A percentile compares a stretch with the other conserved stretches of the same genome.
Evolutionary conservation across 306 rosid species (phyloP).

Genomic region (Quercus cerris): DNA sequence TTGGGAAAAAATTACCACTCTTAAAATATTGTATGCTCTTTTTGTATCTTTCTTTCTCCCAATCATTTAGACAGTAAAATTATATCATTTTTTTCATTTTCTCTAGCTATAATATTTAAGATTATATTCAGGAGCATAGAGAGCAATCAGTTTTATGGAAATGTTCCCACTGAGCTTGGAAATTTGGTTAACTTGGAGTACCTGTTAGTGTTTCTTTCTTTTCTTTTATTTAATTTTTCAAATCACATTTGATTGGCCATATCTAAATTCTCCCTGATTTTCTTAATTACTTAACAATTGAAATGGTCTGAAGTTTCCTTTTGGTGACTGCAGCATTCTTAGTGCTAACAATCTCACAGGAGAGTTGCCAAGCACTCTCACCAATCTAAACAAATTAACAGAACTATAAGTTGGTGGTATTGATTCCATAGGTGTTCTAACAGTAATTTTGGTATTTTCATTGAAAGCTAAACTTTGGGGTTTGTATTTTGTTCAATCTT

Average conservation of each 20-base stretch:
- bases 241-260: too few species aligned
- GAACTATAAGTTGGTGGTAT: background rate
- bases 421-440: background rate
- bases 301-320: background rate
- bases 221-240: background rate
- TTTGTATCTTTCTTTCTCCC: background rate
- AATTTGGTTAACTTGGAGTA: background rate
- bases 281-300: background rate
- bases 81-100: background rate
- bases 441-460: background rate
- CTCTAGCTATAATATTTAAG: background rate
- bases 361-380: too few species aligned
- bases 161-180: background rate
- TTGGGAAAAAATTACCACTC: constrained; percentile 21
- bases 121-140: constrained; percentile 11
- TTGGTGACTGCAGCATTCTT: too few species aligned
- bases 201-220: constrained; percentile 11
- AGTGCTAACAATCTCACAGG: too few species aligned
- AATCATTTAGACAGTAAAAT: too few species aligned
- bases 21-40: constrained; percentile 12
- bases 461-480: background rate
- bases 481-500: background rate
- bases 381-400: background rate
- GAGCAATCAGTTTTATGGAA: background rate
- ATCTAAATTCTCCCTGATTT: background rate